These are phyloP conservation scores for Aspergillus mulundensis DNA, from an alignment of 495 filamentous ascomycete genomes.

Conservation along the genomic window DNA sequence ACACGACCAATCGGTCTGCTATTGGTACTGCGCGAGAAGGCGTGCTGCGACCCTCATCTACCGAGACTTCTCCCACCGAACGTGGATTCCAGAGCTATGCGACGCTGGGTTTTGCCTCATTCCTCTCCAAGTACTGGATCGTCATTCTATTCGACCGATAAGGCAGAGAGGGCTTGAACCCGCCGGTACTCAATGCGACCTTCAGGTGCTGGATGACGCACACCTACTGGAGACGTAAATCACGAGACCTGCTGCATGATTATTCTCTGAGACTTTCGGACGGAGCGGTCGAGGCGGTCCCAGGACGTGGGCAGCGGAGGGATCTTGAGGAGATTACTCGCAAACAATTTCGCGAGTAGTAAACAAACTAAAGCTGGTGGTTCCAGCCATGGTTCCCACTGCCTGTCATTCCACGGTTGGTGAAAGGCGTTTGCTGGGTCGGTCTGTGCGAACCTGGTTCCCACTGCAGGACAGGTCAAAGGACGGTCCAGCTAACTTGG, in stretches of 20 bases:
- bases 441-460: constrained; percentile 19
- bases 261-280: neutral
- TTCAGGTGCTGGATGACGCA: neutral
- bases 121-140: neutral
- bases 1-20: constrained; percentile 2
- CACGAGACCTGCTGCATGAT: constrained; percentile 2
- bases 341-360: constrained; percentile 3
- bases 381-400: neutral
- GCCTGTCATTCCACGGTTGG: constrained; percentile 9
- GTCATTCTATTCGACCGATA: constrained; percentile 2
- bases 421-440: constrained; percentile 10
- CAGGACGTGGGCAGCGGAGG: neutral
- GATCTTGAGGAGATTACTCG: neutral
- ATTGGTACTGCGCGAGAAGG: neutral
- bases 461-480: constrained; percentile 11
- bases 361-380: neutral
- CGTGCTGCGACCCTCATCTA: neutral
- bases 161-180: neutral
- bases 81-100: neutral
- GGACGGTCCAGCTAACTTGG: neutral
- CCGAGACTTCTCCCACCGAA: neutral
- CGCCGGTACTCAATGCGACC: neutral
- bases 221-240: neutral
- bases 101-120: neutral
- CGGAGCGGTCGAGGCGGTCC: neutral